Percentiles rank a stretch among this genome's conserved stretches.
Conservation (phyloP, 768 basidiomycete genomes). For the Fistulinella prunicolor region DNA sequence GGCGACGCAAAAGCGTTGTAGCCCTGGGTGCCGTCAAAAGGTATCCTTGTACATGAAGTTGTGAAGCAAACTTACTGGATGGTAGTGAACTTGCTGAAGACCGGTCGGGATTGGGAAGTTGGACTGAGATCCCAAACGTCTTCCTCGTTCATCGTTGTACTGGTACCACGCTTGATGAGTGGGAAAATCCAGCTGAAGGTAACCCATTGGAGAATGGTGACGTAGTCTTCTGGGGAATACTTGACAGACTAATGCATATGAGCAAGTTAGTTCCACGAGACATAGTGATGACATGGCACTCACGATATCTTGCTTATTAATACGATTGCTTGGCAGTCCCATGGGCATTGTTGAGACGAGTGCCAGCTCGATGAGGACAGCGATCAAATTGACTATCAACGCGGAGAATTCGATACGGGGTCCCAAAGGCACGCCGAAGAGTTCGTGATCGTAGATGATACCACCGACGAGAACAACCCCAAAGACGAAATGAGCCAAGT, state of each 20-base stretch:
- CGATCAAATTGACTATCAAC: constrained; percentile 43
- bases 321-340: constrained; percentile 51
- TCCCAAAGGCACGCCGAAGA: constrained; percentile 44
- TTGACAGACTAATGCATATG: constrained; percentile 23
- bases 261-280: neutral
- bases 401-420: constrained; percentile 21
- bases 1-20: constrained; percentile 38
- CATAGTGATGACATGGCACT: constrained; percentile 23
- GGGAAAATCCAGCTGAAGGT: constrained; percentile 73
- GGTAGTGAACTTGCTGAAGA: constrained; percentile 49
- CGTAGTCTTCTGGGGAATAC: constrained; percentile 67
- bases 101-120: constrained; percentile 59
- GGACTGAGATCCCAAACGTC: constrained; percentile 75
- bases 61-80: constrained; percentile 15
- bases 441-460: constrained; percentile 47
- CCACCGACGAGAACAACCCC: constrained; percentile 53
- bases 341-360: constrained; percentile 64
- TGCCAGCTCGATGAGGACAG: constrained; percentile 40
- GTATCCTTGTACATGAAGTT: neutral
- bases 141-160: constrained; percentile 58
- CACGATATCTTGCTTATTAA: constrained; percentile 61
- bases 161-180: constrained; percentile 49
- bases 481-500: constrained; percentile 44
- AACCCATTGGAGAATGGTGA: constrained; percentile 66
- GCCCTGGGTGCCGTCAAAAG: constrained; percentile 14